These are phyloP conservation scores for Pythium scleroteichum DNA, from an alignment of 352 stramenopile genomes.

Conservation along the genomic window DNA sequence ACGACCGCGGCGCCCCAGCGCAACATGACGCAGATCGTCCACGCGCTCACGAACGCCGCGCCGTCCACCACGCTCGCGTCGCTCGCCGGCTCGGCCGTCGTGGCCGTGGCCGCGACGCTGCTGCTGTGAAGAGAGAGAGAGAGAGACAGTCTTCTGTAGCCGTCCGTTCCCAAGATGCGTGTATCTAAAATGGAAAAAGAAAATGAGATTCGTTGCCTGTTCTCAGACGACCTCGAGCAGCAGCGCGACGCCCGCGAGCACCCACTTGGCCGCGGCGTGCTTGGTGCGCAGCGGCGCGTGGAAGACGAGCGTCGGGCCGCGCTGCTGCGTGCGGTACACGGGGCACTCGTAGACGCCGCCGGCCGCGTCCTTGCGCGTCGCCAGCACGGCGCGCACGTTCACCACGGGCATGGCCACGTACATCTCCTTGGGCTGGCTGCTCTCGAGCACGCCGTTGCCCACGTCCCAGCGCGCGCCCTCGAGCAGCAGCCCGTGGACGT, in stretches of 20 bases:
- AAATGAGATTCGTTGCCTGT: not conserved
- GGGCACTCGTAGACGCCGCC: slow-evolving; percentile 76
- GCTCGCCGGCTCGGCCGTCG: slow-evolving; percentile 4
- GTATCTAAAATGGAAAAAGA: too few species aligned
- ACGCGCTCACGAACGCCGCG: slow-evolving; percentile 25
- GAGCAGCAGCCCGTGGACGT: slow-evolving; percentile 86
- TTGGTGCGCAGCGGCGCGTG: slow-evolving; percentile 88
- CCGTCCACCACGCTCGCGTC: not conserved
- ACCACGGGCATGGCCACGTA: slow-evolving; percentile 92
- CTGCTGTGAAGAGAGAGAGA: slow-evolving; percentile 12
- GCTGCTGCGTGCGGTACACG: slow-evolving; percentile 91
- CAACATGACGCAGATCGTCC: slow-evolving; percentile 21
- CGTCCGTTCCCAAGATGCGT: too few species aligned
- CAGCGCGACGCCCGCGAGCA: slow-evolving; percentile 88
- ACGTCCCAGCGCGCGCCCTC: slow-evolving; percentile 91
- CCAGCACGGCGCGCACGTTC: slow-evolving; percentile 78
- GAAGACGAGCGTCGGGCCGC: slow-evolving; percentile 90
- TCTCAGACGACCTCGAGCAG: slow-evolving; percentile 86
- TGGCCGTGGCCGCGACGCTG: slow-evolving; percentile 13
- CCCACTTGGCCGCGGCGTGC: slow-evolving; percentile 85
- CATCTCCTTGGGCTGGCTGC: slow-evolving; percentile 88
- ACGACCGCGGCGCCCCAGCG: slow-evolving; percentile 15
- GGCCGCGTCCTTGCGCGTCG: slow-evolving; percentile 38
- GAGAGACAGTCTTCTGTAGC: not conserved
- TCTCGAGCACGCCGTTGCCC: slow-evolving; percentile 75